phyloP scores from a whole-genome alignment of 2,329 filamentous ascomycete species.

The Cladophialophora chaetospira region DNA sequence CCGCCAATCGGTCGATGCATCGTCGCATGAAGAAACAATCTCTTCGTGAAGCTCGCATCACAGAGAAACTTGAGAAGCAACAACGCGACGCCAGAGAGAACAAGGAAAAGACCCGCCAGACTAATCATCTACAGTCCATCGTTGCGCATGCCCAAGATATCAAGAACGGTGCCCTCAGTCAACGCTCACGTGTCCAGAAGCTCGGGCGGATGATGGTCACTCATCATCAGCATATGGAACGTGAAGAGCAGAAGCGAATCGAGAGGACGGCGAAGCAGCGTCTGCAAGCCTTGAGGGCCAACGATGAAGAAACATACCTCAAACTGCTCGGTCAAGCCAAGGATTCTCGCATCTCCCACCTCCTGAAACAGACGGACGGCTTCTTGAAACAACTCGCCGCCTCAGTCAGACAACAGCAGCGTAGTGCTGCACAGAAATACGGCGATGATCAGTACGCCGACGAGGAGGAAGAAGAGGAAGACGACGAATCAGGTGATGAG shows the following conservation, averaged over 20 bases:
- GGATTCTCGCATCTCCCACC: conserved; percentile 97
- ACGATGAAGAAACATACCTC: conserved; percentile 98
- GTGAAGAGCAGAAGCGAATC: conserved; percentile 98
- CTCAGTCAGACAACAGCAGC: conserved; percentile 92
- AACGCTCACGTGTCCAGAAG: conserved; percentile 77
- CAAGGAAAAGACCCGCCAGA: conserved; percentile 96
- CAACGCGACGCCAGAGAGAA: conserved; percentile 94
- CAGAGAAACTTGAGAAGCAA: conserved; percentile 98
- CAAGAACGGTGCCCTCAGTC: conserved; percentile 64
- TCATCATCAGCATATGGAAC: conserved; percentile 95
- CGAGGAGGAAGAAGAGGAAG: conserved; percentile 63
- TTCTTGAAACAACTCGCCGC: conserved; percentile 95
- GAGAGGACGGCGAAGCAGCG: conserved; percentile 98
- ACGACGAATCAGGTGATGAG: conserved; percentile 65
- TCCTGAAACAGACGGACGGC: conserved; percentile 94
- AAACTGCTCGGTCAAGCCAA: conserved; percentile 98
- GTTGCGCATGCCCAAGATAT: conserved; percentile 80
- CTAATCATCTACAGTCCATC: conserved; percentile 86
- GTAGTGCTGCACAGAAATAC: conserved; percentile 76
- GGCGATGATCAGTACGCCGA: conserved; percentile 62
- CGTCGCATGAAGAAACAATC: conserved; percentile 97
- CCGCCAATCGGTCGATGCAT: conserved; percentile 86
- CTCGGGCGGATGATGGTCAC: conserved; percentile 84
- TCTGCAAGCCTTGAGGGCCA: conserved; percentile 97
- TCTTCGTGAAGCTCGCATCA: conserved; percentile 90